Percentiles rank a stretch among this genome's conserved stretches.
Evolutionary conservation across 2,329 filamentous ascomycete genomes (phyloP).

Genomic region (Fonsecaea nubica): DNA sequence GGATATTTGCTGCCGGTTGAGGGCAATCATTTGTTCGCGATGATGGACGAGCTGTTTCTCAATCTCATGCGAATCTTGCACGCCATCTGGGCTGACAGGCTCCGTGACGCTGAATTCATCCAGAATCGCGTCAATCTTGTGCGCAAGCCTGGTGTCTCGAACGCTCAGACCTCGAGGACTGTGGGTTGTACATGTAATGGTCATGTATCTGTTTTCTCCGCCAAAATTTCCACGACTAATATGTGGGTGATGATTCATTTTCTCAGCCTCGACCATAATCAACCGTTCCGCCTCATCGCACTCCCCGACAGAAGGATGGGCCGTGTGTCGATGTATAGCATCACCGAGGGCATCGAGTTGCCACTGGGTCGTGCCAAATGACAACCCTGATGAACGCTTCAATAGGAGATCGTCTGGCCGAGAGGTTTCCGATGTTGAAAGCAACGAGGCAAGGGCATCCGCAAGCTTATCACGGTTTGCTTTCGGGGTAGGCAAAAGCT

Average conservation of each 20-base stretch:
- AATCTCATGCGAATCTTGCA: constrained; percentile 3
- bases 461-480: constrained; percentile 28
- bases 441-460: constrained; percentile 19
- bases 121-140: constrained; percentile 30
- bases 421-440: constrained; percentile 12
- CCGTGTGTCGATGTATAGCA: constrained; percentile 36
- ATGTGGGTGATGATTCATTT: constrained; percentile 39
- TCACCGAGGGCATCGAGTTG: constrained; percentile 36
- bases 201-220: constrained; percentile 25
- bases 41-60: constrained; percentile 10
- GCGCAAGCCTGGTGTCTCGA: constrained; percentile 37
- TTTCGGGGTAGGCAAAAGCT: constrained; percentile 30
- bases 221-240: constrained; percentile 25
- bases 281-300: constrained; percentile 16
- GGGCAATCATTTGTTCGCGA: constrained; percentile 20
- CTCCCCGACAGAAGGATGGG: constrained; percentile 23
- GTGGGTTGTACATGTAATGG: constrained; percentile 40
- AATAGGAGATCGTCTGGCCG: neutral
- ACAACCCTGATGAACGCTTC: constrained; percentile 1
- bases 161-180: constrained; percentile 37
- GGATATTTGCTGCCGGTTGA: constrained; percentile 27
- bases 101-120: constrained; percentile 8
- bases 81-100: neutral
- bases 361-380: constrained; percentile 30
- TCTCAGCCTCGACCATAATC: constrained; percentile 31